Evolutionary conservation across 495 filamentous ascomycete species (phyloP).

Genomic region (Sporormia fimetaria): DNA sequence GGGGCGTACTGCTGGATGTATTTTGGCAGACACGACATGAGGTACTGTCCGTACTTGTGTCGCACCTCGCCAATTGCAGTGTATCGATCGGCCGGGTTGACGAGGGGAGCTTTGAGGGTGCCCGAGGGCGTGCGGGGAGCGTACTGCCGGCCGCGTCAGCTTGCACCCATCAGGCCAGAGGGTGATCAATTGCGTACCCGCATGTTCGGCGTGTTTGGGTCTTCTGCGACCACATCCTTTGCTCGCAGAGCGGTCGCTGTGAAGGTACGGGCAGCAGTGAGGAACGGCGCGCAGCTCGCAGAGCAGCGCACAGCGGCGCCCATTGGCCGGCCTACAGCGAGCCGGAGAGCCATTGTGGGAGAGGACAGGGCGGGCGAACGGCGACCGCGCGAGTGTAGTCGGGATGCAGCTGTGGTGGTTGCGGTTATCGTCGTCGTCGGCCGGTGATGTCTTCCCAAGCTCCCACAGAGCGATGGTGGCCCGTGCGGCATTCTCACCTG

Average conservation of each 20-base stretch:
- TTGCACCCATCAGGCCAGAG: background rate
- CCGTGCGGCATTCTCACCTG: no score
- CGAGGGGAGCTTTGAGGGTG: constrained; percentile 61
- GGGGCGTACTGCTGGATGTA: constrained; percentile 76
- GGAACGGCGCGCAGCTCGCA: constrained; percentile 18
- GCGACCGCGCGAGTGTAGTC: constrained; percentile 9
- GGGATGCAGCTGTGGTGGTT: constrained; percentile 6
- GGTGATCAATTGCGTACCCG: constrained; percentile 31
- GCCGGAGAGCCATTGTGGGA: constrained; percentile 26
- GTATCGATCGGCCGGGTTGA: constrained; percentile 92
- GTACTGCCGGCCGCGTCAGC: constrained; percentile 14
- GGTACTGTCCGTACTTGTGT: constrained; percentile 89
- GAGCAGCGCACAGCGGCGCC: constrained; percentile 16
- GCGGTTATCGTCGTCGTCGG: constrained; percentile 14
- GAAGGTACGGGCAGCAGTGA: constrained; percentile 26
- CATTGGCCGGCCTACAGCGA: constrained; percentile 24
- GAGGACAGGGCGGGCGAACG: constrained; percentile 6
- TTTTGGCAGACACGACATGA: constrained; percentile 93
- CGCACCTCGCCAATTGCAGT: constrained; percentile 67
- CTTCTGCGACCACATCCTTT: constrained; percentile 24
- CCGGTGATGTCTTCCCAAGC: constrained; percentile 1
- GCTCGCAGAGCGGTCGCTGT: constrained; percentile 23
- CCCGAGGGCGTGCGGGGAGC: constrained; percentile 32
- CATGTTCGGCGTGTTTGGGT: constrained; percentile 32
- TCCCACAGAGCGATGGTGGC: constrained; percentile 1